Conservation (phyloP, 768 basidiomycete species). For the Naganishia randhawae region DNA sequence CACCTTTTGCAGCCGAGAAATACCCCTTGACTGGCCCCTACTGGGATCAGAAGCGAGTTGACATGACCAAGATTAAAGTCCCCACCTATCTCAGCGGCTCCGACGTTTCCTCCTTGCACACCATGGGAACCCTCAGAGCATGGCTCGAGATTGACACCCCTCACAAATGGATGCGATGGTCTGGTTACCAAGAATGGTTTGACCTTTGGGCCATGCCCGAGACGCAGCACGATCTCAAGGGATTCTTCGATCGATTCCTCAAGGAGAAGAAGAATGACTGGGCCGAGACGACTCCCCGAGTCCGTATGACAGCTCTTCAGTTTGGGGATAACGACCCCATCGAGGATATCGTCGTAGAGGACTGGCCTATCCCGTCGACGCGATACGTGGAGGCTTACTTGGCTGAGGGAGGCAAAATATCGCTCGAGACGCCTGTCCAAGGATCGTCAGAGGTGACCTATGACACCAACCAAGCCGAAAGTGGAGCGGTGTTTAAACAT, state of each 20-base stretch:
- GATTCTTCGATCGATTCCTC: slow-evolving; percentile 35
- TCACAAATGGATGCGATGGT: slow-evolving; percentile 20
- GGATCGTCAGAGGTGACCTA: slow-evolving; percentile 27
- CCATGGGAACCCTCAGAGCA: slow-evolving; percentile 32
- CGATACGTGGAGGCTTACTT: slow-evolving; percentile 29
- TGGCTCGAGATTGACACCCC: slow-evolving; percentile 8
- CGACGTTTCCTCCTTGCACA: slow-evolving; percentile 29
- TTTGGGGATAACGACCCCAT: slow-evolving; percentile 33
- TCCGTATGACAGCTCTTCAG: slow-evolving; percentile 28
- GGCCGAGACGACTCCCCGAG: slow-evolving; percentile 26
- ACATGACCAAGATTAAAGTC: slow-evolving; percentile 28
- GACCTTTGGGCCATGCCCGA: slow-evolving; percentile 28
- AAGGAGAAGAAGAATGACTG: slow-evolving; percentile 33
- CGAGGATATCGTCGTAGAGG: slow-evolving; percentile 21
- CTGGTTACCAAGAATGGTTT: slow-evolving; percentile 32
- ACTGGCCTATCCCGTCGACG: slow-evolving; percentile 31
- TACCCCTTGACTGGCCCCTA: slow-evolving; percentile 13
- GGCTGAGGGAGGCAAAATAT: slow-evolving; percentile 22
- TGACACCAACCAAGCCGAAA: slow-evolving; percentile 29
- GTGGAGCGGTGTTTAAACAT: slow-evolving; percentile 23
- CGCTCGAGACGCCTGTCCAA: slow-evolving; percentile 19
- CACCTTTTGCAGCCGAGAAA: background rate
- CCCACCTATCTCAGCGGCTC: slow-evolving; percentile 31
- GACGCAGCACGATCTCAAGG: slow-evolving; percentile 28
- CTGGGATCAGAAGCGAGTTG: slow-evolving; percentile 35